A percentile compares a stretch with the other conserved stretches of the same genome.
phyloP scores from a whole-genome alignment of 352 stramenopile genomes.

The Phytopythium cucurbitacearum region DNA sequence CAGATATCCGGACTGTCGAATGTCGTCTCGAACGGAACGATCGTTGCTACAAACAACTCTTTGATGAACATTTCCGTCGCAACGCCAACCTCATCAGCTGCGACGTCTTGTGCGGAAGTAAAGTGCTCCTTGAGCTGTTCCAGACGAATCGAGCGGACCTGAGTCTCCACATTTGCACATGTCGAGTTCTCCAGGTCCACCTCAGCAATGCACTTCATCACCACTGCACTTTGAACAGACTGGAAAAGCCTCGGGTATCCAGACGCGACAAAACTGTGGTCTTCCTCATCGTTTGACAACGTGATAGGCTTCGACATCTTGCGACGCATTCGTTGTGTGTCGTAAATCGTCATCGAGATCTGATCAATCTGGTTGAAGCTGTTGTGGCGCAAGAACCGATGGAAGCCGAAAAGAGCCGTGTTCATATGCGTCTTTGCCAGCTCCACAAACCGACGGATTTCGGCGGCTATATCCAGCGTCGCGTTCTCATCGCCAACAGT shows the following conservation, averaged over 20 bases:
- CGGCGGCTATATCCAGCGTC: constrained; percentile 6
- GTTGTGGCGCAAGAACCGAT: constrained; percentile 73
- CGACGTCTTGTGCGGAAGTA: constrained; percentile 14
- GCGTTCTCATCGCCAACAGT: constrained; percentile 11
- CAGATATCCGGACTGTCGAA: constrained; percentile 19
- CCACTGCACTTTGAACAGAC: constrained; percentile 42
- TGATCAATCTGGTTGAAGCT: constrained; percentile 74
- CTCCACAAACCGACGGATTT: constrained; percentile 43
- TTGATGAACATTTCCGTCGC: constrained; percentile 27
- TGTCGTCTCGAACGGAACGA: constrained; percentile 51
- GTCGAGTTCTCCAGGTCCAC: constrained; percentile 56
- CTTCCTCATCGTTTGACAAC: constrained; percentile 27
- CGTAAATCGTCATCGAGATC: constrained; percentile 72
- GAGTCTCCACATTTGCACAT: constrained; percentile 48
- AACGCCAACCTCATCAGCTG: constrained; percentile 10
- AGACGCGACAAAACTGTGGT: constrained; percentile 34
- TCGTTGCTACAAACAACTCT: constrained; percentile 43
- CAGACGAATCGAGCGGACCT: constrained; percentile 38
- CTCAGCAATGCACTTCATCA: constrained; percentile 54
- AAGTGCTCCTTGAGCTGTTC: constrained; percentile 52
- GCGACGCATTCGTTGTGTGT: constrained; percentile 58
- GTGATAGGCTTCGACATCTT: constrained; percentile 17
- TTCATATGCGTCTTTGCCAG: constrained; percentile 68
- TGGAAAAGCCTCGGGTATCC: constrained; percentile 60
- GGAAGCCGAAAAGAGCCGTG: constrained; percentile 64